Evolutionary conservation across 176 grass and related monocot species (phyloP), one percentile per base, ranked within the genome.

Genomic region (Eleusine indica): DNA sequence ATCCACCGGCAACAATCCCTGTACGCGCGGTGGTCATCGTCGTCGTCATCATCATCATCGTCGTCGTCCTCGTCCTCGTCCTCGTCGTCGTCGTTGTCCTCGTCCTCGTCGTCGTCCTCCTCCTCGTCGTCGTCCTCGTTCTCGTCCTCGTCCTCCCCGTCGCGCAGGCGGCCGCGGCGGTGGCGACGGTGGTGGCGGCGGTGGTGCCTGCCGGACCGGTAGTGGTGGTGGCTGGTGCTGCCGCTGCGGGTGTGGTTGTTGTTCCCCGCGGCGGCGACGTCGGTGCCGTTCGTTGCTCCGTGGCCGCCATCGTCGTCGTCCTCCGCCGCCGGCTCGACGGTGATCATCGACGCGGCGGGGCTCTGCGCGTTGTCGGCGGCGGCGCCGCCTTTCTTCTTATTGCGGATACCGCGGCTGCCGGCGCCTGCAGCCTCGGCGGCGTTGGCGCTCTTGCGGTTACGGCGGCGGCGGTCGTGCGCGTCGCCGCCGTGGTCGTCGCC

Each of bases 1-100:
- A 97, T 76, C 94, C 94, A 97, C 51, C 90, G 87, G 70, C 94
- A 97, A 73, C 92, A 97, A 65, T 97, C 90, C 42, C 74, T 80
- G 82, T 89, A 84, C 57, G 85, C 87, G 32, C 82, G 91, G 62
- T 85, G 82, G 39, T 86, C 85, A 70, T 92, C 72, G 0, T 81
- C 77, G 5, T 85, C 15, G 3, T 90, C 43, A 1, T 86, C 79
- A 1, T 80, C 67, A 0, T 92, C 68, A 0, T 88, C 79, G 0
- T 68, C 70, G 0, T 81, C 75, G 0, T 81, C 68, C 0, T 80
- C 84, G 0, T 71, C 70, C 0, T 80, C 85, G 0, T 51, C 60
- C 0, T 81, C 71, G 0, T 64, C 81, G 0, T 91, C 82, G 0
- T 85, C 46, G 0, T 73, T 73, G 0, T 65, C 25, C 0, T 82